Evolutionary conservation across 208 protist genomes (phyloP), one percentile per base, ranked within the genome.

Genomic region (Trypanosoma avium): DNA sequence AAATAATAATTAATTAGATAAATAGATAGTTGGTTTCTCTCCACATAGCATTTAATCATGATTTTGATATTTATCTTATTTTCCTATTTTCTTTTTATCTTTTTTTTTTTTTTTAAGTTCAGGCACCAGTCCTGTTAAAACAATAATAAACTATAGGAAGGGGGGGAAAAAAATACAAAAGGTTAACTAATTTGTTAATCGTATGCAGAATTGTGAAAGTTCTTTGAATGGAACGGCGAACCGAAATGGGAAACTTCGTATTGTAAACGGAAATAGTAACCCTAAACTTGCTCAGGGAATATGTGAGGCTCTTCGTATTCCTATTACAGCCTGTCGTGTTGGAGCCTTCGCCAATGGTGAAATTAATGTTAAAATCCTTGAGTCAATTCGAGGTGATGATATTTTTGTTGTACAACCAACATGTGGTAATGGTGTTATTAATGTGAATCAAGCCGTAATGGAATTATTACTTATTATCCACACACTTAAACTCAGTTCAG

Each of bases 321-420:
- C 82, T 15, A 57, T 87, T 33, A 94, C 84, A 42, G 70, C 60
- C 19, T 84, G 82, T 58, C 81, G 73, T 19, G 90, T 96, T 33
- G 84, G 86, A 17, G 54, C 70, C 38, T 96, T 96, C 62, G 86
- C 90, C 17, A 96, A 96, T 68, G 90, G 90, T 52, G 87, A 96
- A 73, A 93, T 78, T 9, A 86, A 86, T 70, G 77, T 96, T 15
- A 90, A 91, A 64, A 84, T 96, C 59, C 66, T 91, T 26, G 82
- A 93, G 55, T 92, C 87, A 2, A 91, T 94, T 50, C 86, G 90
- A 35, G 90, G 90, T 42, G 90, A 96, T 59, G 97, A 99, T 74
- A 80, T 99, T 45, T 99, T 97, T 70, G 88, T 99, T 19, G 88
- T 99, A 42, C 95, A 99, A 69, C 81, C 94, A 9, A 98, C 97